Evolutionary conservation across 2,329 filamentous ascomycete species (phyloP).

Genomic region (Botrytis elliptica): DNA sequence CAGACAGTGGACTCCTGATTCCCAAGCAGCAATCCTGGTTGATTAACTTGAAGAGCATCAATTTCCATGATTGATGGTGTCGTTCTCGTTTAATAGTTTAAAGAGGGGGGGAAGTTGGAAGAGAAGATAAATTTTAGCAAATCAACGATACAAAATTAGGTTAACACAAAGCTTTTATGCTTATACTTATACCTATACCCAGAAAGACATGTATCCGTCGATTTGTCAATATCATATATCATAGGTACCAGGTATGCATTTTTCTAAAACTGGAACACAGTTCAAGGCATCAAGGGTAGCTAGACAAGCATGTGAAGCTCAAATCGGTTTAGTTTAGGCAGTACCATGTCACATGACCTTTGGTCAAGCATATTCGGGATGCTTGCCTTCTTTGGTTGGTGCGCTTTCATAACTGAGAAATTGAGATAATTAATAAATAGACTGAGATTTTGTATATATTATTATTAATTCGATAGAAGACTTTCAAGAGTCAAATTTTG

Average conservation of each 20-base stretch:
- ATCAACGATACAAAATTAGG: neutral
- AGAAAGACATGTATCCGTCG: neutral
- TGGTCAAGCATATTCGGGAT: neutral
- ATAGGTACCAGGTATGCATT: neutral
- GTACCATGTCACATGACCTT: neutral
- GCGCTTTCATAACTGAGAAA: neutral
- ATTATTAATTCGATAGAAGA: neutral
- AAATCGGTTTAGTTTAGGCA: slow-evolving; percentile 10
- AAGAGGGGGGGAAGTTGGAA: neutral
- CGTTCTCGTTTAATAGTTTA: neutral
- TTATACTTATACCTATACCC: neutral
- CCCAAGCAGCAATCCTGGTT: neutral
- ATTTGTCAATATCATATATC: neutral
- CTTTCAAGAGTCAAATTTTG: neutral
- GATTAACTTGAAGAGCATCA: neutral
- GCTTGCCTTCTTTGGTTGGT: neutral
- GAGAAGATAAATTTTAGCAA: neutral
- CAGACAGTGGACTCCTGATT: neutral
- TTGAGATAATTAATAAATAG: neutral
- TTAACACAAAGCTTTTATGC: neutral
- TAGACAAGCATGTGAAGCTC: slow-evolving; percentile 7
- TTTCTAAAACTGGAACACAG: neutral
- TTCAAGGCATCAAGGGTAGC: neutral
- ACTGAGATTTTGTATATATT: neutral
- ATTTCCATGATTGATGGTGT: neutral